Conservation (phyloP, 2,329 filamentous ascomycete species). For the Phialophora tarda region DNA sequence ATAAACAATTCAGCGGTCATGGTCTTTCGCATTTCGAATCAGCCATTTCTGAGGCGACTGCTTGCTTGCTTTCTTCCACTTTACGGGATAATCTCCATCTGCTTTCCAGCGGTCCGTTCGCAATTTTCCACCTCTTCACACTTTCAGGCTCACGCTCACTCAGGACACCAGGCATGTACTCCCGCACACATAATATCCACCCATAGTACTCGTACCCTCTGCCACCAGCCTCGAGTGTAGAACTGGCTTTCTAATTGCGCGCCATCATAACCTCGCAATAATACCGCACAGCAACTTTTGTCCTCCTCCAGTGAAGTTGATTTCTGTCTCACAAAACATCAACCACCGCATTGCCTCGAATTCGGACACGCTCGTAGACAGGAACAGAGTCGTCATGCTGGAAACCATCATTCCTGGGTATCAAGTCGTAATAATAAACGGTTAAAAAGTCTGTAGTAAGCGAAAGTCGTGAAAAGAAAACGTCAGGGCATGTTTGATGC, state of each 20-base stretch:
- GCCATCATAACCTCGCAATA: constrained; percentile 1
- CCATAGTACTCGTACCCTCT: not conserved
- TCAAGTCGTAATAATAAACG: constrained; percentile 34
- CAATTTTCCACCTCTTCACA: not conserved
- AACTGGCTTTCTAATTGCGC: not conserved
- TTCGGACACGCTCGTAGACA: constrained; percentile 6
- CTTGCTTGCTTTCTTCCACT: not conserved
- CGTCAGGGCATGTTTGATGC: constrained; percentile 3
- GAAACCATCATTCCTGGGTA: constrained; percentile 32
- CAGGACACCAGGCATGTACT: not conserved
- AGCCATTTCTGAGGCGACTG: not conserved
- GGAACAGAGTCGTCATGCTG: constrained; percentile 20
- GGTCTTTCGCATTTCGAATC: not conserved
- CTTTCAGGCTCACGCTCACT: not conserved
- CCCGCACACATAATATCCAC: not conserved
- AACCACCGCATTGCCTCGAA: not conserved
- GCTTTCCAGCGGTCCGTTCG: not conserved
- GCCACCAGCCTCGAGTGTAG: not conserved
- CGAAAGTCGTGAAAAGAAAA: constrained; percentile 32
- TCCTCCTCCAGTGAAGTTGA: not conserved
- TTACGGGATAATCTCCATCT: not conserved
- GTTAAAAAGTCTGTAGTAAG: constrained; percentile 21
- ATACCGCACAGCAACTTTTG: not conserved
- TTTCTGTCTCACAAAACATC: constrained; percentile 1
- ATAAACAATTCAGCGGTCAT: not conserved